Evolutionary conservation across 805 yeast species (phyloP), one percentile per base, ranked within the genome.

Genomic region (Saturnispora diversa): DNA sequence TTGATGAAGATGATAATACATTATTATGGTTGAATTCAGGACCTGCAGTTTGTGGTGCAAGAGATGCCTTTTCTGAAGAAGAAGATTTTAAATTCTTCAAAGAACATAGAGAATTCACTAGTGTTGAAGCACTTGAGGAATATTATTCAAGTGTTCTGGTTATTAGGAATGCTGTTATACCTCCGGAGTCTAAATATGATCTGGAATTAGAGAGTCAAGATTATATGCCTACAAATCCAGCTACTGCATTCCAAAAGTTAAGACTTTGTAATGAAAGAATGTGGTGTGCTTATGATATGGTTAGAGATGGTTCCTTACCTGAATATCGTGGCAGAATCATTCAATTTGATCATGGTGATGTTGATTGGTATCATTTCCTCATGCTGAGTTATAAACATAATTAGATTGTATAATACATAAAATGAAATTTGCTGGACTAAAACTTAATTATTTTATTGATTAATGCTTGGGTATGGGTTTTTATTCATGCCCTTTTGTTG

Each of bases 21-120:
- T 54, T 76, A 39, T 49, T 77, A 16, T 80, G 86, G 85, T 66
- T 78, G 22, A 80, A 80, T 51, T 80, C 84, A 9, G 87, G 87
- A 0, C 65, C 77, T 51, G 62, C 64, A 35, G 70, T 68, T 34
- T 80, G 86, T 56, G 66, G 72, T 43, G 55, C 63, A 39, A 50
- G 51, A 17, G 54, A 59, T 13, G 31, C 31, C 8, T 16, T 22
- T 4, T 52, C 56, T 10, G 62, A 60, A 23, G 49, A 51, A 17
- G 47, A 49, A 4, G 69, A 66, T 43, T 58, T 63, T 29, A 48
- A 52, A 8, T 15, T 13, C n/a, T 31, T 50, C 48, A 37, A 43
- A 46, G 19, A 44, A 47, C 9, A 44, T 44, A 2, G 42, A 45
- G 22, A 52, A 47, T 17, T 49, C 43, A 19, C 58, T 56, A 33